A percentile compares a stretch with the other conserved stretches of the same genome.
These are phyloP conservation scores for Thuidium tamariscinum DNA, from an alignment of 225 moss, liverwort and hornwort species.

Conservation along the genomic window DNA sequence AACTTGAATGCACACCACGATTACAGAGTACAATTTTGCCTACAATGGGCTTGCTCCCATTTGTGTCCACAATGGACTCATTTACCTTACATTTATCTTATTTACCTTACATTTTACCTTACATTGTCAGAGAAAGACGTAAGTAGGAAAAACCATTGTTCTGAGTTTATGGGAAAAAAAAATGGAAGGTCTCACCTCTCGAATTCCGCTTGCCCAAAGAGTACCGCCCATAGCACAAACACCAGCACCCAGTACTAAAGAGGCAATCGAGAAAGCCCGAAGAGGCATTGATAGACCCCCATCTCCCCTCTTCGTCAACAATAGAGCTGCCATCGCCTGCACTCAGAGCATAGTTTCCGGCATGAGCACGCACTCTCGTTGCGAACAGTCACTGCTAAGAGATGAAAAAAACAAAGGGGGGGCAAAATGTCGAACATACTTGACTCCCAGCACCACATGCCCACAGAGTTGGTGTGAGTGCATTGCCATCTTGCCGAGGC, in stretches of 20 bases:
- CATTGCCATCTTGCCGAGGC: slow-evolving; percentile 3
- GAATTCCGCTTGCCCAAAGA: slow-evolving; percentile 38
- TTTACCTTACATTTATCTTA: too few species aligned
- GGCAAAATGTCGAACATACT: neutral
- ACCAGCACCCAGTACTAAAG: slow-evolving; percentile 35
- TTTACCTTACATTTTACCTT: too few species aligned
- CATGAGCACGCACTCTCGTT: neutral
- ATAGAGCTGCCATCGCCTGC: slow-evolving; percentile 29
- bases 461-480: slow-evolving; percentile 27
- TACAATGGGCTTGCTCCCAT: too few species aligned
- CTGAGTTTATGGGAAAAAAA: neutral
- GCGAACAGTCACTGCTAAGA: neutral
- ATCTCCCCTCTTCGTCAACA: slow-evolving; percentile 35
- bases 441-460: slow-evolving; percentile 33
- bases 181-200: slow-evolving; percentile 10
- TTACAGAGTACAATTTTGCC: too few species aligned
- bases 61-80: too few species aligned
- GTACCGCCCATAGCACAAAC: slow-evolving; percentile 34
- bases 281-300: slow-evolving; percentile 45
- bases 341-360: neutral
- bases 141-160: neutral
- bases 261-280: slow-evolving; percentile 46
- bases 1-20: too few species aligned
- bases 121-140: neutral
- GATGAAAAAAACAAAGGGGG: too few species aligned